These are phyloP conservation scores for Eucalyptus erythrocorys DNA, from an alignment of 345 rosid genomes.

Conservation along the genomic window DNA sequence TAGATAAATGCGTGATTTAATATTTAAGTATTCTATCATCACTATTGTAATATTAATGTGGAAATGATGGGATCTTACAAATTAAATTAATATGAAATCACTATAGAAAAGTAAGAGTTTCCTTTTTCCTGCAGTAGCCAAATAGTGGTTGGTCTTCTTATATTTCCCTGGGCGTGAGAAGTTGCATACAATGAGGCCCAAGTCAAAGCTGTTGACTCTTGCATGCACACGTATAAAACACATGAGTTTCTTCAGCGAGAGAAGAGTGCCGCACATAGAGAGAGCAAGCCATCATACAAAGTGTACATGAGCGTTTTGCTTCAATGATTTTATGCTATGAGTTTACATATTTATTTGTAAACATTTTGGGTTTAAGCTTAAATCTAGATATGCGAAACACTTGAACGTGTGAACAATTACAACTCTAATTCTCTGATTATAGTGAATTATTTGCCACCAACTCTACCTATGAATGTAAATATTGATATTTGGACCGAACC, in stretches of 20 bases:
- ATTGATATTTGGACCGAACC: rapidly evolving
- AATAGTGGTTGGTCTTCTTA: too few relatives aligned
- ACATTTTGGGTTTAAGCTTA: rapidly evolving
- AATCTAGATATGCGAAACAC: too few relatives aligned
- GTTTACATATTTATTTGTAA: too few relatives aligned
- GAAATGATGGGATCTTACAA: rapidly evolving
- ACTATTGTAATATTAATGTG: too few relatives aligned
- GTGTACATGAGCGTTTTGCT: too few relatives aligned
- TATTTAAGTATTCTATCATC: too few relatives aligned
- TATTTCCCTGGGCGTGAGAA: too few relatives aligned
- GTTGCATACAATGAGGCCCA: rapidly evolving
- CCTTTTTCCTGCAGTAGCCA: rapidly evolving
- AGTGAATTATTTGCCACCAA: rapidly evolving
- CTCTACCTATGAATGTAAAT: rapidly evolving
- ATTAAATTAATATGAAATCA: too few relatives aligned
- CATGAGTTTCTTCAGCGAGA: too few relatives aligned
- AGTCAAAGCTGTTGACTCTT: rapidly evolving
- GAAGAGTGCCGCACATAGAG: rapidly evolving
- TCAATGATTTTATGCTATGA: rapidly evolving
- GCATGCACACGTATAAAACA: rapidly evolving
- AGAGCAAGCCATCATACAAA: too few relatives aligned
- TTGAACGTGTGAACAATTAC: too few relatives aligned
- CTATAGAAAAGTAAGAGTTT: too few relatives aligned
- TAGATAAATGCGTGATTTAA: rapidly evolving
- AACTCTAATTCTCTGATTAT: rapidly evolving